phyloP scores from a whole-genome alignment of 2,329 filamentous ascomycete species.

The Aspergillus costaricaensis region DNA sequence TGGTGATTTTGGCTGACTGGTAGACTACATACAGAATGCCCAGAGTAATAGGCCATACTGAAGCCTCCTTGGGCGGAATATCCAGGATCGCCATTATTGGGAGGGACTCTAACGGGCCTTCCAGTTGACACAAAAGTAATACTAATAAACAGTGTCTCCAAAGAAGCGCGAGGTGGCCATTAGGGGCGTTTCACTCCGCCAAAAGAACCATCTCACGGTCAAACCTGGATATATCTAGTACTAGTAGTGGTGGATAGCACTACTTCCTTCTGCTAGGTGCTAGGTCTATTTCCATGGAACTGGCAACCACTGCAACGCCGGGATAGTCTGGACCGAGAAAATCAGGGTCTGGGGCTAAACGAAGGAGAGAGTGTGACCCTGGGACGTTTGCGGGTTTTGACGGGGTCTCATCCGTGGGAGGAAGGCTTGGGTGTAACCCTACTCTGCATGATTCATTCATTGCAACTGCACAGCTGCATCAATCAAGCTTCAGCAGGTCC shows the following conservation, averaged over 20 bases:
- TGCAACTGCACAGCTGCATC: not conserved
- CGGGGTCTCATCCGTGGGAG: not conserved
- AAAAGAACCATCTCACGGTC: not conserved
- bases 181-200: not conserved
- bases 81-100: not conserved
- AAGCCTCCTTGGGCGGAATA: not conserved
- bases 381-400: not conserved
- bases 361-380: not conserved
- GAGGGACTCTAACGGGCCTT: not conserved
- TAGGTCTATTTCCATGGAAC: not conserved
- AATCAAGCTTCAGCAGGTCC: not conserved
- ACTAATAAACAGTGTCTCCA: not conserved
- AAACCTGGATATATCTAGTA: not conserved
- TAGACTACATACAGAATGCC: conserved; percentile 14
- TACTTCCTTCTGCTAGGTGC: too few species aligned
- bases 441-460: not conserved
- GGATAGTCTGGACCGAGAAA: not conserved
- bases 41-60: conserved; percentile 14
- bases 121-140: not conserved
- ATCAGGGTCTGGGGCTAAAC: not conserved
- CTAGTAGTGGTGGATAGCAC: not conserved
- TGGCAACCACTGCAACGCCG: not conserved
- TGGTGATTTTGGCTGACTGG: not conserved
- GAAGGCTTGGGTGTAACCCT: not conserved
- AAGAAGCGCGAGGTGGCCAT: not conserved